phyloP scores from a whole-genome alignment of 73 alveolate genomes.

The Paramecium sonneborni region DNA sequence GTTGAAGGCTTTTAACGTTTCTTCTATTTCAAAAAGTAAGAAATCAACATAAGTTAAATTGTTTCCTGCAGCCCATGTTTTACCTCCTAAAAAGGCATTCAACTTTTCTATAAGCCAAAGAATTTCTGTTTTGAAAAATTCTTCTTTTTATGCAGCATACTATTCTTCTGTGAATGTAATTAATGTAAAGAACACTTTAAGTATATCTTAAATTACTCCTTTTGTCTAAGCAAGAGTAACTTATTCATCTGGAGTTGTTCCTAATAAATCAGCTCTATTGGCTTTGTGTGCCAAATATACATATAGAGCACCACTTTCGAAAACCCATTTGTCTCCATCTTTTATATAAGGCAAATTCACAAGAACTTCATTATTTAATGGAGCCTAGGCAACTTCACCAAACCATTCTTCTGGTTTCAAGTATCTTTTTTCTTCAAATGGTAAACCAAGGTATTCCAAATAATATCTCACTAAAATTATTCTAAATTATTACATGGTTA shows the following conservation, averaged over 20 bases:
- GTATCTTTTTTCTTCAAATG: constrained; percentile 30
- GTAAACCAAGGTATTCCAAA: constrained; percentile 50
- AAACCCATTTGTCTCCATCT: constrained; percentile 46
- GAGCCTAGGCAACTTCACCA: not conserved
- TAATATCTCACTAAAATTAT: constrained; percentile 29
- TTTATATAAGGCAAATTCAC: constrained; percentile 62
- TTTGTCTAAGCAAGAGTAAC: not conserved
- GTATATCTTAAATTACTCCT: constrained; percentile 32
- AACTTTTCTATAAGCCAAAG: constrained; percentile 13
- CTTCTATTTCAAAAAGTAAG: constrained; percentile 46
- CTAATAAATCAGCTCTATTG: constrained; percentile 21
- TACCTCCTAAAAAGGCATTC: not conserved
- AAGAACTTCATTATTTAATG: constrained; percentile 15
- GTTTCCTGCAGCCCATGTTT: constrained; percentile 50
- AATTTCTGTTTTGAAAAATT: not conserved
- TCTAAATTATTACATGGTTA: not conserved
- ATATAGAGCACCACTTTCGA: constrained; percentile 51
- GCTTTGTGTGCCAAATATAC: constrained; percentile 58
- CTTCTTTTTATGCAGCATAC: not conserved
- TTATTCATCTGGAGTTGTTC: constrained; percentile 42
- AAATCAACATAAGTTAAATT: constrained; percentile 43
- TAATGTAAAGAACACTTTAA: not conserved
- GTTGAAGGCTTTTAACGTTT: not conserved
- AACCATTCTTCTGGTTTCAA: constrained; percentile 56
- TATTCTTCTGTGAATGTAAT: not conserved